Conservation (phyloP, 2,329 filamentous ascomycete species). For the Scopulariopsis brevicaulis region DNA sequence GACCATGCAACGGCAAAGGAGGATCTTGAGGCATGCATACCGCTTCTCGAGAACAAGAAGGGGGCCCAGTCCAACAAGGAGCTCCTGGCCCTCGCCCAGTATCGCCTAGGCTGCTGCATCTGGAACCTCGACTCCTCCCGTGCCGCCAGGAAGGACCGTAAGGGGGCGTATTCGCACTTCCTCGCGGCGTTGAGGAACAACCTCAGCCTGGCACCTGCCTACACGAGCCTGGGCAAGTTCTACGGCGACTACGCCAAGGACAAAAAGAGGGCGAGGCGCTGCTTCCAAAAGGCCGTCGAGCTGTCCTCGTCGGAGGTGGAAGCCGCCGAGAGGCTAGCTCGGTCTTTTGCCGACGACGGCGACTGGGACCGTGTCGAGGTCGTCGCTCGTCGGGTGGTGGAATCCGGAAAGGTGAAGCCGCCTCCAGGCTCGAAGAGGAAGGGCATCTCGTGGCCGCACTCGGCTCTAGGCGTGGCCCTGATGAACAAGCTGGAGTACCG, state of each 20-base stretch:
- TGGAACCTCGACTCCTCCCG: constrained; percentile 75
- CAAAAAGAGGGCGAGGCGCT: constrained; percentile 74
- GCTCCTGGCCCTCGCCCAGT: constrained; percentile 74
- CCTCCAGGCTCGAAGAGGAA: constrained; percentile 88
- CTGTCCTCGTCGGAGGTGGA: constrained; percentile 76
- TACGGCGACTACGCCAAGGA: constrained; percentile 88
- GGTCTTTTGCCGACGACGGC: constrained; percentile 74
- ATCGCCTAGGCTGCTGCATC: constrained; percentile 75
- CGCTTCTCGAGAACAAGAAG: constrained; percentile 50
- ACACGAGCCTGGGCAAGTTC: constrained; percentile 81
- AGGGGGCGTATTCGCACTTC: constrained; percentile 74
- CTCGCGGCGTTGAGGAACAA: constrained; percentile 76
- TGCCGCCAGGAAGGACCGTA: constrained; percentile 65
- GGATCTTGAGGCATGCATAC: constrained; percentile 61
- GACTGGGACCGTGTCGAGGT: constrained; percentile 97
- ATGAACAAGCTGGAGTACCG: constrained; percentile 87
- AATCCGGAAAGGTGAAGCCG: constrained; percentile 86
- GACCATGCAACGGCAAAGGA: constrained; percentile 57
- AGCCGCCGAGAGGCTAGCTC: constrained; percentile 78
- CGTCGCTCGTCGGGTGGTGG: constrained; percentile 78
- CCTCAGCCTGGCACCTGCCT: constrained; percentile 78
- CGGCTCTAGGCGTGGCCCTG: constrained; percentile 85
- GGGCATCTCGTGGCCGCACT: constrained; percentile 91
- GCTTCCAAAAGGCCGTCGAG: constrained; percentile 94
- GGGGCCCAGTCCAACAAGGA: constrained; percentile 44